These are phyloP conservation scores for Ceraceosorus bombacis DNA, from an alignment of 1,284 basidiomycete species.

Conservation along the genomic window DNA sequence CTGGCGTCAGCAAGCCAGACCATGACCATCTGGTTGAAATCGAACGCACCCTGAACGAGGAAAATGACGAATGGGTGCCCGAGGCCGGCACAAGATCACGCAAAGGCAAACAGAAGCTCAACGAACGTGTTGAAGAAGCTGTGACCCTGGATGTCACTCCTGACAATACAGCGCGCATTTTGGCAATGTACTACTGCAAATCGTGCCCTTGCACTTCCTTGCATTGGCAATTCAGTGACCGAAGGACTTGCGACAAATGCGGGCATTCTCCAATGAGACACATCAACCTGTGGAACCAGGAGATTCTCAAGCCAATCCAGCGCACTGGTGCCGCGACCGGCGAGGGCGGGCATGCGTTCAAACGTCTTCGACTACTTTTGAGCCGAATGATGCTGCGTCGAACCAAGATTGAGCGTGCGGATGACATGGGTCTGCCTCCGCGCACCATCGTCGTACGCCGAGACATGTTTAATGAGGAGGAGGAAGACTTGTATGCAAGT, in stretches of 20 bases:
- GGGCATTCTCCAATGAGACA: slow-evolving; percentile 92
- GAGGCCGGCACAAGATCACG: too few relatives aligned
- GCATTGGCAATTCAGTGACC: slow-evolving; percentile 82
- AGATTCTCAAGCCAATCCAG: slow-evolving; percentile 47
- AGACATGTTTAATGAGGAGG: slow-evolving; percentile 91
- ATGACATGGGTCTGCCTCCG: slow-evolving; percentile 94
- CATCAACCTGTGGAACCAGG: slow-evolving; percentile 54
- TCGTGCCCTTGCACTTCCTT: slow-evolving; percentile 76
- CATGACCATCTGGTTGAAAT: too few relatives aligned
- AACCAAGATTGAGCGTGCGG: slow-evolving; percentile 76
- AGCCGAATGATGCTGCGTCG: slow-evolving; percentile 89
- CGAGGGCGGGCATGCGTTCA: slow-evolving; percentile 42
- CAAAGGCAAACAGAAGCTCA: too few relatives aligned
- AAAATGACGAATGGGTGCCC: too few relatives aligned
- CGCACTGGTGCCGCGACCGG: slow-evolving; percentile 34
- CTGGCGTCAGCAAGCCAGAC: too few relatives aligned
- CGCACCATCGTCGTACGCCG: slow-evolving; percentile 79
- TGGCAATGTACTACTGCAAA: slow-evolving; percentile 57
- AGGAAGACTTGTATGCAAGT: slow-evolving; percentile 88
- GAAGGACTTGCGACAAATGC: slow-evolving; percentile 77
- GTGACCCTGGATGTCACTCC: too few relatives aligned
- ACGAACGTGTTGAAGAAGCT: too few relatives aligned
- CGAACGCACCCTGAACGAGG: too few relatives aligned
- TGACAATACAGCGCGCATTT: too few relatives aligned
- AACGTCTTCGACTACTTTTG: slow-evolving; percentile 58